These are phyloP conservation scores for Citrus cavaleriei DNA, from an alignment of 345 rosid genomes.

Conservation along the genomic window DNA sequence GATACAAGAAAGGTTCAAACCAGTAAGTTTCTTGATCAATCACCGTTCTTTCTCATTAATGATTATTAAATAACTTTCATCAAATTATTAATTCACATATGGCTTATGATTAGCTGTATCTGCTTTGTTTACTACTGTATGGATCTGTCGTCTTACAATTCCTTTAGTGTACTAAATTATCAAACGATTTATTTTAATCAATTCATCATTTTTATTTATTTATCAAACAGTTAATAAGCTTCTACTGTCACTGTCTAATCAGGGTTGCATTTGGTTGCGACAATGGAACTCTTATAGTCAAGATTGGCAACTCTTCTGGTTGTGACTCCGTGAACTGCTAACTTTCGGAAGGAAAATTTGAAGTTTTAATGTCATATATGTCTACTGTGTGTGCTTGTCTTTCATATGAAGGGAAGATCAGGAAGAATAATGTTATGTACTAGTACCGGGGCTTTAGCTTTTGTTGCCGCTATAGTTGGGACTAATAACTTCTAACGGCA, in stretches of 20 bases:
- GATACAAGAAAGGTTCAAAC: slow-evolving; percentile 61
- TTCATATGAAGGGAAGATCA: neutral
- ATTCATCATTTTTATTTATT: neutral
- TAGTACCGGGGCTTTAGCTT: neutral
- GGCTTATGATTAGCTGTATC: neutral
- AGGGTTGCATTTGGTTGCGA: slow-evolving; percentile 88
- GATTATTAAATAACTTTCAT: neutral
- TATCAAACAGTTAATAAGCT: neutral
- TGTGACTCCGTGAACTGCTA: neutral
- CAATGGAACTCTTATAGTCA: slow-evolving; percentile 79
- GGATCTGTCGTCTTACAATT: neutral
- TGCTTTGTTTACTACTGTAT: too few species aligned
- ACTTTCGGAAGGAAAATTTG: neutral
- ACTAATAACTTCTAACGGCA: neutral
- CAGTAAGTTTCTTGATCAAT: slow-evolving; percentile 41
- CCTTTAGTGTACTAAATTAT: neutral
- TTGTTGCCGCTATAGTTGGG: neutral
- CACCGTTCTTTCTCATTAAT: neutral
- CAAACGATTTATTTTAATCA: neutral
- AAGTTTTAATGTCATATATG: neutral
- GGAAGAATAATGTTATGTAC: neutral
- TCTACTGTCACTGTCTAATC: slow-evolving; percentile 13
- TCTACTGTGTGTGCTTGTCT: neutral
- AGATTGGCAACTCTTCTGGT: slow-evolving; percentile 20
- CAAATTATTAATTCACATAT: neutral